Evolutionary conservation across 257 asterid species (phyloP).

Genomic region (Orobanche coerulescens): DNA sequence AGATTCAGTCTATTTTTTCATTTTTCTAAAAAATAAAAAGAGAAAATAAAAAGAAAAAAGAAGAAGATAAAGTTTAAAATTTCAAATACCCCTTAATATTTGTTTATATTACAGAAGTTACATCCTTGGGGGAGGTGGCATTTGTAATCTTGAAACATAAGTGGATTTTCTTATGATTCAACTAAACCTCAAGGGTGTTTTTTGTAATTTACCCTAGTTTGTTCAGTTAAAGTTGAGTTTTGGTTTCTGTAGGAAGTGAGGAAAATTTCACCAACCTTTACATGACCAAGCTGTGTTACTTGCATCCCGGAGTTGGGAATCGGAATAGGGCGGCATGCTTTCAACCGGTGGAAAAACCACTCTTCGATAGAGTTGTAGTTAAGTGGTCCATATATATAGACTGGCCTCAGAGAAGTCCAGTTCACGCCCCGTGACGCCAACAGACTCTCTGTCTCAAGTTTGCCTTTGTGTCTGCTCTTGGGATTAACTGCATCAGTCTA

Average conservation of each 20-base stretch:
- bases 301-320: conserved; percentile 87
- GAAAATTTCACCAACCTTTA: conserved; percentile 48
- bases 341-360: conserved; percentile 97
- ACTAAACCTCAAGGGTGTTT: neutral
- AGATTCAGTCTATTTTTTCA: no score
- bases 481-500: conserved; percentile 94
- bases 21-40: no score
- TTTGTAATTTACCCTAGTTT: neutral
- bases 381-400: conserved; percentile 87
- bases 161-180: no score
- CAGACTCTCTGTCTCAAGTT: conserved; percentile 93
- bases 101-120: no score
- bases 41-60: no score
- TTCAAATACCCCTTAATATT: no score
- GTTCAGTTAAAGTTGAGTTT: no score
- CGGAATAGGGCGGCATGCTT: conserved; percentile 95
- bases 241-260: neutral
- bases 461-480: conserved; percentile 98
- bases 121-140: no score
- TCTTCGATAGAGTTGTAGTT: conserved; percentile 98
- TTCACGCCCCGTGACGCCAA: conserved; percentile 58
- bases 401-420: conserved; percentile 93
- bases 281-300: conserved; percentile 94
- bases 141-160: no score
- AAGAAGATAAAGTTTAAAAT: no score